A percentile compares a stretch with the other conserved stretches of the same genome.
These are phyloP conservation scores for Jaltomata sinuosa DNA, from an alignment of 257 asterid genomes.

Conservation along the genomic window DNA sequence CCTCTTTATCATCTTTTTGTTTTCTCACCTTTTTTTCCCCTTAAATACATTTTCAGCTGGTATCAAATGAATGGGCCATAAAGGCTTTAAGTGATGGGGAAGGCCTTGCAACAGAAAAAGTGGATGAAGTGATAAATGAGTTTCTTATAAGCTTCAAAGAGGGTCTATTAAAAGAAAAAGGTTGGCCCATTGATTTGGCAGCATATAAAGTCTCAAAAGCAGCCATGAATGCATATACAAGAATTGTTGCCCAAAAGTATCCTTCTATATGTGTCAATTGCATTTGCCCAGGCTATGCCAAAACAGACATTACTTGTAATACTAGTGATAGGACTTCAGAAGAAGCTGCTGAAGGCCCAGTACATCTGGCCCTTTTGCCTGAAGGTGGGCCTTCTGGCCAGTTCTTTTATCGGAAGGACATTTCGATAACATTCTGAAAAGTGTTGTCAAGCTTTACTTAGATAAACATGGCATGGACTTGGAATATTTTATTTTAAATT, in stretches of 20 bases:
- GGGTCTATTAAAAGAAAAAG: conserved; percentile 4
- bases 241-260: conserved; percentile 15
- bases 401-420: neutral
- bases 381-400: conserved; percentile 19
- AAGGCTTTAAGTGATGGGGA: neutral
- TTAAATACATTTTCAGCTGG: neutral
- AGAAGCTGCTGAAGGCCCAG: conserved; percentile 14
- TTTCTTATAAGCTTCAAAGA: conserved; percentile 9
- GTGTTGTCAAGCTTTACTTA: neutral
- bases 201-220: conserved; percentile 28
- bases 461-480: neutral
- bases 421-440: neutral
- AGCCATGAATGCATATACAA: conserved; percentile 18
- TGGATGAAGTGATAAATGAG: conserved; percentile 6
- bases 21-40: neutral
- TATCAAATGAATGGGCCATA: conserved; percentile 8
- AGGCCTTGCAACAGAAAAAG: conserved; percentile 11
- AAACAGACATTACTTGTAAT: conserved; percentile 13
- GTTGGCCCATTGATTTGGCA: conserved; percentile 14
- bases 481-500: neutral
- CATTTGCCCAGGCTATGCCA: conserved; percentile 17
- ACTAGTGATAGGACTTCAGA: neutral
- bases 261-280: conserved; percentile 10
- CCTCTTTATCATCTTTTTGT: neutral
- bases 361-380: conserved; percentile 12